A percentile compares a stretch with the other conserved stretches of the same genome.
Conservation (phyloP, 78 protist genomes). For the Pirum gemmata region DNA sequence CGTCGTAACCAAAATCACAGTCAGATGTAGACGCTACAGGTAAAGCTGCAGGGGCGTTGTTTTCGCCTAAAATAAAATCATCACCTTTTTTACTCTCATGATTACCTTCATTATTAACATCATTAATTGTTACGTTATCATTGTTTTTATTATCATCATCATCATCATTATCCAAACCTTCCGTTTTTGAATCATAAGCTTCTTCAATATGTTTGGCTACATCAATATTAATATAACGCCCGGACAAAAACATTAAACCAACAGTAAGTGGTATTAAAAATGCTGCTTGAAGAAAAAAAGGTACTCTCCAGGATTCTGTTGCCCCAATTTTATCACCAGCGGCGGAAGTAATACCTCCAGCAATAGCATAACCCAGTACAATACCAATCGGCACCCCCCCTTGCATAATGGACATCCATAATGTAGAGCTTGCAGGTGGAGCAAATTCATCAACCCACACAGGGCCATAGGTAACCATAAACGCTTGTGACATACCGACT, state of each 20-base stretch:
- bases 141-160: too few relatives aligned
- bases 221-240: not conserved
- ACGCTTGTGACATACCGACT: constrained; percentile 31
- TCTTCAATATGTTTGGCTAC: too few relatives aligned
- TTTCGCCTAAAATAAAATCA: too few relatives aligned
- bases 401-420: constrained; percentile 41
- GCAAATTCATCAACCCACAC: constrained; percentile 49
- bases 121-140: too few relatives aligned
- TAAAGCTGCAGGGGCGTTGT: too few relatives aligned
- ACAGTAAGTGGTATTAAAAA: constrained; percentile 19
- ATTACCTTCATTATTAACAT: too few relatives aligned
- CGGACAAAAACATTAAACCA: not conserved
- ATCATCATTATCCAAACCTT: too few relatives aligned
- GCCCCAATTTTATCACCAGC: not conserved
- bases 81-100: too few relatives aligned
- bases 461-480: constrained; percentile 27
- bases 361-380: constrained; percentile 6
- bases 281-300: constrained; percentile 11
- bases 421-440: not conserved
- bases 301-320: constrained; percentile 11
- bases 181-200: too few relatives aligned
- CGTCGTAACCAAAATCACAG: too few relatives aligned
- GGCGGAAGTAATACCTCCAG: not conserved
- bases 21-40: too few relatives aligned
- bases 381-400: constrained; percentile 48